Evolutionary conservation across 106 monocot genomes (phyloP).

Genomic region (Amphibolis antarctica): DNA sequence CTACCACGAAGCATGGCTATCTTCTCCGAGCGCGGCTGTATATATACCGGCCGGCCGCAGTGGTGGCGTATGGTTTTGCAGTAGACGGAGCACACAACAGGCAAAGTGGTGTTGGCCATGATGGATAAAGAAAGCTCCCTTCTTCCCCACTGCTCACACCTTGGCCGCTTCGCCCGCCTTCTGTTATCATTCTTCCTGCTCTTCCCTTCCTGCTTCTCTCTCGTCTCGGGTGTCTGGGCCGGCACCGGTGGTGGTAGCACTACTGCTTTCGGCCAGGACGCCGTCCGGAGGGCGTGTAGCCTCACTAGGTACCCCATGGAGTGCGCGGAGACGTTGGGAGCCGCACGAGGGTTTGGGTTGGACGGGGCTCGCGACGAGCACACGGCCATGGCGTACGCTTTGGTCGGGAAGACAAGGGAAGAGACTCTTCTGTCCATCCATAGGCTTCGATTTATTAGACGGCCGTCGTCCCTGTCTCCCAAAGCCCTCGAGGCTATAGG

Average conservation of each 20-base stretch:
- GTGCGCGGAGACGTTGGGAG: conserved; percentile 9
- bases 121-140: conserved; percentile 1
- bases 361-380: not conserved
- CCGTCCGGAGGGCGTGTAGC: conserved; percentile 8
- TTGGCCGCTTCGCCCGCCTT: too few relatives aligned
- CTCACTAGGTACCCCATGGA: conserved; percentile 11
- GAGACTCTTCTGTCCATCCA: conserved; percentile 1
- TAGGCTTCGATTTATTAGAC: not conserved
- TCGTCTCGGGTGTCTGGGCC: too few relatives aligned
- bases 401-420: conserved; percentile 8
- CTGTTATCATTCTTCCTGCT: too few relatives aligned
- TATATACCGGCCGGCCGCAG: too few relatives aligned
- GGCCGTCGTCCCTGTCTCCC: not conserved
- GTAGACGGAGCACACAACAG: not conserved
- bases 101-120: conserved; percentile 5
- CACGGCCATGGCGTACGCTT: not conserved
- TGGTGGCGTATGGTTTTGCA: too few relatives aligned
- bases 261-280: not conserved
- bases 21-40: too few relatives aligned
- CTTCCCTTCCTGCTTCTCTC: too few relatives aligned
- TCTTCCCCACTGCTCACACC: too few relatives aligned
- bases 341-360: not conserved
- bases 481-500: conserved; percentile 10
- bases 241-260: too few relatives aligned
- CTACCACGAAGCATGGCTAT: too few relatives aligned